These are phyloP conservation scores for Chrysanthemum seticuspe DNA, from an alignment of 129 eudicot genomes.

Conservation along the genomic window DNA sequence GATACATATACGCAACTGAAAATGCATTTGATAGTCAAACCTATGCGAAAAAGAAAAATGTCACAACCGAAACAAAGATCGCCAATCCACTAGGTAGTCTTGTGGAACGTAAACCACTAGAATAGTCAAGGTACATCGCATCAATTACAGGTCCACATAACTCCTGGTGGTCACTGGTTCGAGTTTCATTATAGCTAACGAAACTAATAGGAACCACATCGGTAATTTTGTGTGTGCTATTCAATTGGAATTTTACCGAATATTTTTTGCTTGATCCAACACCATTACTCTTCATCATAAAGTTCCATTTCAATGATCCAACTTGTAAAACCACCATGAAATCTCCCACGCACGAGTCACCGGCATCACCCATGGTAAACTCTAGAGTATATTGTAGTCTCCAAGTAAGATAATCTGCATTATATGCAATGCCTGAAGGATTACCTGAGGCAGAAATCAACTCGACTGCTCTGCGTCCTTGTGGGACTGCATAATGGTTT, in stretches of 20 bases:
- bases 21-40: too few species aligned
- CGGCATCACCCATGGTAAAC: slow-evolving; percentile 43
- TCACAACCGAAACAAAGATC: too few species aligned
- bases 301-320: too few species aligned
- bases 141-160: slow-evolving; percentile 46
- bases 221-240: neutral
- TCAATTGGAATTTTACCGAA: too few species aligned
- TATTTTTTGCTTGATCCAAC: slow-evolving; percentile 26
- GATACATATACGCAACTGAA: too few species aligned
- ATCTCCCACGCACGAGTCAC: slow-evolving; percentile 44
- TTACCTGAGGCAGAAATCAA: slow-evolving; percentile 24
- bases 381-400: slow-evolving; percentile 24
- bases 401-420: neutral
- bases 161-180: slow-evolving; percentile 21
- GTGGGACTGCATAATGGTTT: slow-evolving; percentile 36
- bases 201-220: slow-evolving; percentile 20
- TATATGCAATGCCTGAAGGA: slow-evolving; percentile 28
- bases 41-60: too few species aligned
- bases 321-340: neutral
- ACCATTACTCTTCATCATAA: slow-evolving; percentile 28
- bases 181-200: slow-evolving; percentile 31
- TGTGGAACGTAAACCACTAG: slow-evolving; percentile 1
- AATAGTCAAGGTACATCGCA: slow-evolving; percentile 16
- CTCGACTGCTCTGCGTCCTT: slow-evolving; percentile 39
- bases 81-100: neutral